A percentile compares a stretch with the other conserved stretches of the same genome.
Conservation (phyloP, 2,329 filamentous ascomycete species). For the Pezicula rhizophila region DNA sequence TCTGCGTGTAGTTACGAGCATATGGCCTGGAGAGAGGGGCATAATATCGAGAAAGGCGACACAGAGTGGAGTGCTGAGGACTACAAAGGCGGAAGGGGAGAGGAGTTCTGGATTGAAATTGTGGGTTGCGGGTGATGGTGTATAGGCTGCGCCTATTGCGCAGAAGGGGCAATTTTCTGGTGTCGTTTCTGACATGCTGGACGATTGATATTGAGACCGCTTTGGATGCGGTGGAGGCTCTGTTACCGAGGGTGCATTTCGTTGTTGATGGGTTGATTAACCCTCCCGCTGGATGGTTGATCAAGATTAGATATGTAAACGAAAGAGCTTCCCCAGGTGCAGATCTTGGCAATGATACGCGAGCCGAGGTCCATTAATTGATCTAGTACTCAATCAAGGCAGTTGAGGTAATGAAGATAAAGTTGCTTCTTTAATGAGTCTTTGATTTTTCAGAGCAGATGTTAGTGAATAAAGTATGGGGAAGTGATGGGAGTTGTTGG, state of each 20-base stretch:
- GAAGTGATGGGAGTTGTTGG: too few species aligned
- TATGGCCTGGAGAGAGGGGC: constrained; percentile 76
- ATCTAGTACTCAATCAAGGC: too few species aligned
- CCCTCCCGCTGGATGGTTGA: not conserved
- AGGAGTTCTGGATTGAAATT: constrained; percentile 32
- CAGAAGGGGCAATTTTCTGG: constrained; percentile 52
- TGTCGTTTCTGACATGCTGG: too few species aligned
- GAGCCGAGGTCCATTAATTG: not conserved
- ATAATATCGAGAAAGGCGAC: constrained; percentile 92
- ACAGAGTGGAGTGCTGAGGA: constrained; percentile 71
- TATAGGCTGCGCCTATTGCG: constrained; percentile 46
- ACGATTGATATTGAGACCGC: not conserved
- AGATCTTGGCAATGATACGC: not conserved
- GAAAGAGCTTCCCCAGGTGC: not conserved
- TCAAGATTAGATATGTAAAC: not conserved
- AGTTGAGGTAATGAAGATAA: too few species aligned
- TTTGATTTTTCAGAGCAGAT: too few species aligned
- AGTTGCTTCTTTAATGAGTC: too few species aligned
- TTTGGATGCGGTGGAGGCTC: too few species aligned
- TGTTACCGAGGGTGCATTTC: not conserved
- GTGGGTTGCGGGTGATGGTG: constrained; percentile 31
- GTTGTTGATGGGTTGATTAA: not conserved
- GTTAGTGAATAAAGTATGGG: too few species aligned
- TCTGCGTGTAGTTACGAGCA: constrained; percentile 71
- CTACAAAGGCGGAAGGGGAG: constrained; percentile 45